Conservation (phyloP, 1,284 basidiomycete genomes). For the Microbotryum lychnidis-dioicae region DNA sequence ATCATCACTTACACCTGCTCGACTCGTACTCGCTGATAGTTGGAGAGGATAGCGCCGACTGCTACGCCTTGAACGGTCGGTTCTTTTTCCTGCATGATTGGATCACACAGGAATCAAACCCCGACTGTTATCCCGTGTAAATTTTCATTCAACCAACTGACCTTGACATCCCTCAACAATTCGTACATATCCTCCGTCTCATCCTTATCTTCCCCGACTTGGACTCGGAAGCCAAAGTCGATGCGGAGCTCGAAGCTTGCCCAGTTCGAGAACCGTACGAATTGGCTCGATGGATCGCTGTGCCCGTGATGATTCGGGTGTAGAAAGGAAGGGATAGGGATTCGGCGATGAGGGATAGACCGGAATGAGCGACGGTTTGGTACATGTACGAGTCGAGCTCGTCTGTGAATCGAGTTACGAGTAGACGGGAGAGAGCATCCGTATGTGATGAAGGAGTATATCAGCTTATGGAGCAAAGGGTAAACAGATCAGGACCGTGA, state of each 20-base stretch:
- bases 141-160: slow-evolving; percentile 37
- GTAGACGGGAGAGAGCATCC: too few relatives aligned
- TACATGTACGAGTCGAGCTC: slow-evolving; percentile 99
- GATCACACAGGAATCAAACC: too few relatives aligned
- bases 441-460: not conserved
- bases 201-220: slow-evolving; percentile 57
- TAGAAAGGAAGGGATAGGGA: slow-evolving; percentile 83
- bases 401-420: slow-evolving; percentile 50
- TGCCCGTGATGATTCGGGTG: slow-evolving; percentile 68
- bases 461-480: not conserved
- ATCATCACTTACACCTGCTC: slow-evolving; percentile 69
- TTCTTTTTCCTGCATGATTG: too few relatives aligned
- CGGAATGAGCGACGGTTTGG: slow-evolving; percentile 94
- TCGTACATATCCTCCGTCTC: slow-evolving; percentile 91
- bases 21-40: slow-evolving; percentile 92
- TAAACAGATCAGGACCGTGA: not conserved
- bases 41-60: slow-evolving; percentile 93
- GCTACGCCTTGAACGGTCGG: slow-evolving; percentile 64
- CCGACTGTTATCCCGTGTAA: too few relatives aligned
- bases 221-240: not conserved
- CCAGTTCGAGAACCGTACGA: slow-evolving; percentile 61
- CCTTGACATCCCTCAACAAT: slow-evolving; percentile 72
- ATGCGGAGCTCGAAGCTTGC: not conserved
- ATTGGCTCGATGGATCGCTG: slow-evolving; percentile 66
- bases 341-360: slow-evolving; percentile 74